Evolutionary conservation across 208 protist genomes (phyloP).

Genomic region (Leishmania turanica): DNA sequence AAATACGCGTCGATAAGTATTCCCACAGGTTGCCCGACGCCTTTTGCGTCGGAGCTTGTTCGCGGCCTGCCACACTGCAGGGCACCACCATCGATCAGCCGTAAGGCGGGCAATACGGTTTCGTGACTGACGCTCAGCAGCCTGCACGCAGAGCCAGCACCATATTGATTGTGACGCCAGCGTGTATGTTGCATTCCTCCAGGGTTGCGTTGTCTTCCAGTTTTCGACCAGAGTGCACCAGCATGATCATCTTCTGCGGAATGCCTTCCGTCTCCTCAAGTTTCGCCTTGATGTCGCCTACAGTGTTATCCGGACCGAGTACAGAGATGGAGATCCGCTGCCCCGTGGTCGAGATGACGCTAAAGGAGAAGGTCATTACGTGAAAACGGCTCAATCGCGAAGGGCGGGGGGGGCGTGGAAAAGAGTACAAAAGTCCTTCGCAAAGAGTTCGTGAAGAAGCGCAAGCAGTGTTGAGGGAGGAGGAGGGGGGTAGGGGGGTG

Average conservation of each 20-base stretch:
- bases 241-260: slow-evolving; percentile 76
- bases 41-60: not conserved
- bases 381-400: not conserved
- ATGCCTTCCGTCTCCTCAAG: slow-evolving; percentile 85
- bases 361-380: slow-evolving; percentile 56
- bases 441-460: not conserved
- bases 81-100: not conserved
- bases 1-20: not conserved
- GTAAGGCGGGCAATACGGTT: not conserved
- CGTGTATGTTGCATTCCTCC: slow-evolving; percentile 57
- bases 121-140: not conserved
- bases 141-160: slow-evolving; percentile 76
- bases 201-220: slow-evolving; percentile 73
- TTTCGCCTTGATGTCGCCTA: slow-evolving; percentile 77
- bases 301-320: slow-evolving; percentile 77
- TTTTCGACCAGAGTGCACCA: slow-evolving; percentile 78
- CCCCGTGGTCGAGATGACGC: slow-evolving; percentile 75
- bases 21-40: not conserved
- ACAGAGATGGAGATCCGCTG: slow-evolving; percentile 70
- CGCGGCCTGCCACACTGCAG: not conserved
- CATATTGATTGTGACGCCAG: slow-evolving; percentile 76
- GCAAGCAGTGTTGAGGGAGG: not conserved
- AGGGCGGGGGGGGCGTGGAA: not conserved
- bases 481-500: no score
- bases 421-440: not conserved